These are phyloP conservation scores for Sordariomycetes sp. DNA, from an alignment of 2,329 filamentous ascomycete species.

Conservation along the genomic window DNA sequence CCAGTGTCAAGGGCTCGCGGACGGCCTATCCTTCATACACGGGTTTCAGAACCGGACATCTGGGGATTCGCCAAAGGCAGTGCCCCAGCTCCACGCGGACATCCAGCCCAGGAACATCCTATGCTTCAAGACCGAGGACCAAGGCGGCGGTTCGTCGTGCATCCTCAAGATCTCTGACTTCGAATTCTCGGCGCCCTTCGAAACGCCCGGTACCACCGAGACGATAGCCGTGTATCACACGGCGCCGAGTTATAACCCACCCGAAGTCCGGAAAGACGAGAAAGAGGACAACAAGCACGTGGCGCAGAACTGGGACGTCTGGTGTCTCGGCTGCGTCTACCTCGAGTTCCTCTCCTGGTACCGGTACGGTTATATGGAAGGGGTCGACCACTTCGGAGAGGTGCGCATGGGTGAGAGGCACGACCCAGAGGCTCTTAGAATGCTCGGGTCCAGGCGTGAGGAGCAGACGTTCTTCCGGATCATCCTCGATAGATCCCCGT, in stretches of 20 bases:
- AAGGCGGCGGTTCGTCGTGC: background rate
- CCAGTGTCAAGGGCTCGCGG: background rate
- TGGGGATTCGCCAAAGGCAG: background rate
- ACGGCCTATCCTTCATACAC: background rate
- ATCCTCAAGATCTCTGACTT: slow-evolving; percentile 2
- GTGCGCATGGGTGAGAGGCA: background rate
- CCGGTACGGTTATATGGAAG: background rate
- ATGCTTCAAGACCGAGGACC: background rate
- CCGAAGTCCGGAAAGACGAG: background rate
- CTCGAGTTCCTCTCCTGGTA: slow-evolving; percentile 1
- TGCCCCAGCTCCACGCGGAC: background rate
- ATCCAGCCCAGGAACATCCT: slow-evolving; percentile 1
- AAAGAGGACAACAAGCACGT: background rate
- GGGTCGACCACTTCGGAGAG: background rate
- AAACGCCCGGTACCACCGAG: background rate
- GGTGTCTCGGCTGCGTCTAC: slow-evolving; percentile 1
- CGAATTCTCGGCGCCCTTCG: background rate
- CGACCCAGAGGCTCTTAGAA: background rate
- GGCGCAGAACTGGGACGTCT: background rate
- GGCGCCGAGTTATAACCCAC: background rate
- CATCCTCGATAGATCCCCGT: background rate
- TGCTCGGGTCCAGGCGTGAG: background rate
- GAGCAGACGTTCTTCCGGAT: background rate
- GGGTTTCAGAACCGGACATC: background rate
- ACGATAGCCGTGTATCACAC: background rate